These are phyloP conservation scores for Mortierella sp. DNA, from an alignment of 371 early-diverging fungal species.

Conservation along the genomic window DNA sequence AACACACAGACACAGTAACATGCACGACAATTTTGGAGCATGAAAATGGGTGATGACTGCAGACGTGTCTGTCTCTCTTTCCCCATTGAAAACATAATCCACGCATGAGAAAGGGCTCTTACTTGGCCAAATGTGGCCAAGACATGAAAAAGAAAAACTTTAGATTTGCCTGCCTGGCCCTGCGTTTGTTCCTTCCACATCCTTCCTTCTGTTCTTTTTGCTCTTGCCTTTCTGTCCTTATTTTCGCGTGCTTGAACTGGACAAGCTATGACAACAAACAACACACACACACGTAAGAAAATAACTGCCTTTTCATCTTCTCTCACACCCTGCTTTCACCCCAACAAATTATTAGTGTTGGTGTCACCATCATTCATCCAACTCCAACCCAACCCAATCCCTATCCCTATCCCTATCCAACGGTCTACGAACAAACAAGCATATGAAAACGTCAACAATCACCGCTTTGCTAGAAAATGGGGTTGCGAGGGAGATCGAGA, in stretches of 20 bases:
- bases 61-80: not conserved
- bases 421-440: not conserved
- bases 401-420: not conserved
- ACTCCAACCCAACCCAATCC: not conserved
- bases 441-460: not conserved
- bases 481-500: not conserved
- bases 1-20: not conserved
- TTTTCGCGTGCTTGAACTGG: not conserved
- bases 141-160: not conserved
- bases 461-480: not conserved
- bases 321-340: not conserved
- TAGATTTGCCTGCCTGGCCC: not conserved
- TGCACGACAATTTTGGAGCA: not conserved
- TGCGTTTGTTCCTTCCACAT: not conserved
- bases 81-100: not conserved
- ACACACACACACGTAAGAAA: not conserved
- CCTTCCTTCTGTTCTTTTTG: constrained; percentile 5
- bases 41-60: not conserved
- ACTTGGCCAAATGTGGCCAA: not conserved
- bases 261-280: not conserved
- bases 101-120: constrained; percentile 1
- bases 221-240: not conserved
- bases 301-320: not conserved
- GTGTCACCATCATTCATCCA: not conserved
- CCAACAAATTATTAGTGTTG: constrained; percentile 4